Base-by-base conservation (phyloP, 1,139 yeast genomes). In the Wickerhamiella pararugosa region DNA sequence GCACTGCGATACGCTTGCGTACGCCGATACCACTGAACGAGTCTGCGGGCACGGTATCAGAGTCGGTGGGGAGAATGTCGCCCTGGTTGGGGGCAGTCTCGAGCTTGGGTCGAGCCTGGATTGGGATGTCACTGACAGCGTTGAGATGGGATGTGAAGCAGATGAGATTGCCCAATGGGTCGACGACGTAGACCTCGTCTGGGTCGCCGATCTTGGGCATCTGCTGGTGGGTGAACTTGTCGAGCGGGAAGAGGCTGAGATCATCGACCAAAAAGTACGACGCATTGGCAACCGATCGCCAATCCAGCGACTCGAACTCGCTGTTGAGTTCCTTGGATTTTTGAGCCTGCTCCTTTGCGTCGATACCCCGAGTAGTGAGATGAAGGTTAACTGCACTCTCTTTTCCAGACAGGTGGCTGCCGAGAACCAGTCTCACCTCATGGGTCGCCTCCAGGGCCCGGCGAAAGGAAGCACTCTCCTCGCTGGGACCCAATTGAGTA, bases 1-100 rank as follows among this genome's bases (percentile, higher is more conserved):
- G 83, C 41, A 90, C 92, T 5, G 93, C 98, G 51, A 90, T 81
- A 56, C 79, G 72, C 67, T 75, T 71, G 43, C 53, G 52, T 31
- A 8, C 35, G 9, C 15, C 32, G 6, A 26, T 3, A 3, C 29
- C 36, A 7, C 32, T 32, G 27, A 5, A 10, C 27, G 48, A 48
- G 25, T 39, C 49, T 21, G 37, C 31, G 37, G 31, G 37, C 6
- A 25, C 40, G 11, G 25, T n/a, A 4, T 11, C 25, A 6, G 29
- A 8, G 34, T 37, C 38, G 32, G 39, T 31, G 15, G 51, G 33
- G 6, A 47, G 47, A 6, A 35, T 31, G 7, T 37, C 29, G 28
- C 35, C 37, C 7, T 29, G 26, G 36, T 21, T n/a, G 3, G 21
- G 21, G 21, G 21, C 21, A 15, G 21, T 15, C 21, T 15, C 21